A percentile compares a stretch with the other conserved stretches of the same genome.
These are phyloP conservation scores for Balansia obtecta DNA, from an alignment of 2,329 filamentous ascomycete species.

Conservation along the genomic window DNA sequence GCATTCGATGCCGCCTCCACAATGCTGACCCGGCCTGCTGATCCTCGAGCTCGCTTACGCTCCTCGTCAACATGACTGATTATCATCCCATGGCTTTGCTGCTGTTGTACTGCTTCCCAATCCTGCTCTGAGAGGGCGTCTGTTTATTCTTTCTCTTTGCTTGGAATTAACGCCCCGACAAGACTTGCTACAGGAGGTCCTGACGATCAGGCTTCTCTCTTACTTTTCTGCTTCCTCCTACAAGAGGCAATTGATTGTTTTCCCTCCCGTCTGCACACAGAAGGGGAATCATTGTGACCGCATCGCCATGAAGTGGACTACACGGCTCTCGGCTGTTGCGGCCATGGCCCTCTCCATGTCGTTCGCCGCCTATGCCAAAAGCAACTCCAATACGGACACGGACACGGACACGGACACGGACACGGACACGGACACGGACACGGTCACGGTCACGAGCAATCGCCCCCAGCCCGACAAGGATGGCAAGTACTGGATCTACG, in stretches of 20 bases:
- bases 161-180: too few species aligned
- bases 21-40: neutral
- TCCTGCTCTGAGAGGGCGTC: neutral
- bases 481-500: conserved; percentile 61
- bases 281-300: neutral
- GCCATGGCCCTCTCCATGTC: conserved; percentile 9
- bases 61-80: neutral
- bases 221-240: neutral
- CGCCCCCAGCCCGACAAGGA: conserved; percentile 34
- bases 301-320: conserved; percentile 13
- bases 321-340: conserved; percentile 8
- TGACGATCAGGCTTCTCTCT: neutral
- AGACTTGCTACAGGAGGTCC: neutral
- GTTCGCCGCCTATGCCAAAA: conserved; percentile 5
- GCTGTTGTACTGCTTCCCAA: neutral
- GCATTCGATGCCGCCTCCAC: too few species aligned
- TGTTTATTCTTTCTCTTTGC: neutral
- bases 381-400: conserved; percentile 6
- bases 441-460: conserved; percentile 7
- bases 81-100: neutral
- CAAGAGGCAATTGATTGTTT: neutral
- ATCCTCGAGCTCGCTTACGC: neutral
- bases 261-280: neutral
- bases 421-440: conserved; percentile 9
- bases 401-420: conserved; percentile 9